Conservation (phyloP, 306 rosid genomes). For the Vigna reflexopilosa region DNA sequence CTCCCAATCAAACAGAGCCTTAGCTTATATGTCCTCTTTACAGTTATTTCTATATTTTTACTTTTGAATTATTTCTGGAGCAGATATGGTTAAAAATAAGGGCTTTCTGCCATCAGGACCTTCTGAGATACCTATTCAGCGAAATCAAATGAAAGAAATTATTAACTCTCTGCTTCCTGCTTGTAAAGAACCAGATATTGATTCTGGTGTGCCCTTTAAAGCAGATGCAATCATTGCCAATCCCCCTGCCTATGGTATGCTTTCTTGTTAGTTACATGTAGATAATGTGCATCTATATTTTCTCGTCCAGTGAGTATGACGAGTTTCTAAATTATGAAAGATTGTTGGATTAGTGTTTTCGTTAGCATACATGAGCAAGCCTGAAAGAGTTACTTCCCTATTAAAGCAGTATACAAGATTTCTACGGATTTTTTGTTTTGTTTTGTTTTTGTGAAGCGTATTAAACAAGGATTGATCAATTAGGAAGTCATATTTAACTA, state of each 20-base stretch:
- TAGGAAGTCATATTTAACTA: too few species aligned
- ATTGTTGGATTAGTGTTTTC: too few species aligned
- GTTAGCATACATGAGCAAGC: too few species aligned
- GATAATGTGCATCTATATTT: constrained; percentile 10
- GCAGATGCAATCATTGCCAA: constrained; percentile 98
- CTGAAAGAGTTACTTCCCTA: too few species aligned
- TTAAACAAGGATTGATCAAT: too few species aligned
- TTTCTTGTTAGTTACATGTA: constrained; percentile 25
- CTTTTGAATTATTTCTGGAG: constrained; percentile 40
- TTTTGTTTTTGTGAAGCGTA: too few species aligned
- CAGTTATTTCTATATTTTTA: constrained; percentile 22
- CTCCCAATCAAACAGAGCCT: neutral
- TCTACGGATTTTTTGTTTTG: too few species aligned
- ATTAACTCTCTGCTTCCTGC: constrained; percentile 88
- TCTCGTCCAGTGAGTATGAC: too few species aligned
- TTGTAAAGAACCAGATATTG: constrained; percentile 89
- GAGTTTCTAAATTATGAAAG: too few species aligned
- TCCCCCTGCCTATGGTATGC: constrained; percentile 95
- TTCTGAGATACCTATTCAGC: constrained; percentile 89
- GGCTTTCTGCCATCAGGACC: constrained; percentile 99
- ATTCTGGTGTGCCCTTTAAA: constrained; percentile 75
- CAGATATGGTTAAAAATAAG: constrained; percentile 99
- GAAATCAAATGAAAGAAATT: constrained; percentile 94
- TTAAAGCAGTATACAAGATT: too few species aligned
- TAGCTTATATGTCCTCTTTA: neutral